A percentile compares a stretch with the other conserved stretches of the same genome.
Conservation (phyloP, 2,329 filamentous ascomycete genomes). For the Teratosphaeria gauchensis region DNA sequence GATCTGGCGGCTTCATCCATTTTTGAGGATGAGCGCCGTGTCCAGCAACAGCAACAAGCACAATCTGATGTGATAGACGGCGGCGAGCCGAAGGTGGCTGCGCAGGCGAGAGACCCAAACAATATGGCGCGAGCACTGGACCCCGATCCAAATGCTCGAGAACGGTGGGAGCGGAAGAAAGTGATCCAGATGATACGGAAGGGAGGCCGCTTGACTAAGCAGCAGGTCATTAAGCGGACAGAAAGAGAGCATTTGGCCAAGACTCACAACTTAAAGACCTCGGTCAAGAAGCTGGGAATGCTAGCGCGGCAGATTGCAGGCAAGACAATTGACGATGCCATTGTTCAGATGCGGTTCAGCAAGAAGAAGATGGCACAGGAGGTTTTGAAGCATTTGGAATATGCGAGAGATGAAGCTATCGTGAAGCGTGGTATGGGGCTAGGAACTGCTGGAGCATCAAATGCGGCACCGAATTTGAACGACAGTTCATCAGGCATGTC, state of each 20-base stretch:
- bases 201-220: conserved; percentile 56
- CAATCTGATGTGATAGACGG: conserved; percentile 11
- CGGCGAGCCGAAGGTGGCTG: conserved; percentile 9
- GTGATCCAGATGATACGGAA: conserved; percentile 65
- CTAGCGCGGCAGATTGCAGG: conserved; percentile 82
- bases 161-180: conserved; percentile 74
- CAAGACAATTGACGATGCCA: conserved; percentile 88
- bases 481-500: conserved; percentile 3
- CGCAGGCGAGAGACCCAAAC: conserved; percentile 33
- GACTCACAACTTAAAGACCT: conserved; percentile 69
- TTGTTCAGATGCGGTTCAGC: conserved; percentile 89
- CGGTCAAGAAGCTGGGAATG: conserved; percentile 81
- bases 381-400: conserved; percentile 66
- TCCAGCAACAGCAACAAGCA: conserved; percentile 10
- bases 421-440: conserved; percentile 79
- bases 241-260: conserved; percentile 51
- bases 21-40: conserved; percentile 37
- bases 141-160: conserved; percentile 61
- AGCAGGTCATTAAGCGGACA: conserved; percentile 57
- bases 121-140: conserved; percentile 58
- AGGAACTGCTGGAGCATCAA: conserved; percentile 20
- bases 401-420: conserved; percentile 72
- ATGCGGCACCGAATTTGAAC: conserved; percentile 8
- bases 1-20: conserved; percentile 42
- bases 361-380: conserved; percentile 86